These are phyloP conservation scores for Macroventuria anomochaeta DNA, from an alignment of 2,329 filamentous ascomycete genomes.

Conservation along the genomic window DNA sequence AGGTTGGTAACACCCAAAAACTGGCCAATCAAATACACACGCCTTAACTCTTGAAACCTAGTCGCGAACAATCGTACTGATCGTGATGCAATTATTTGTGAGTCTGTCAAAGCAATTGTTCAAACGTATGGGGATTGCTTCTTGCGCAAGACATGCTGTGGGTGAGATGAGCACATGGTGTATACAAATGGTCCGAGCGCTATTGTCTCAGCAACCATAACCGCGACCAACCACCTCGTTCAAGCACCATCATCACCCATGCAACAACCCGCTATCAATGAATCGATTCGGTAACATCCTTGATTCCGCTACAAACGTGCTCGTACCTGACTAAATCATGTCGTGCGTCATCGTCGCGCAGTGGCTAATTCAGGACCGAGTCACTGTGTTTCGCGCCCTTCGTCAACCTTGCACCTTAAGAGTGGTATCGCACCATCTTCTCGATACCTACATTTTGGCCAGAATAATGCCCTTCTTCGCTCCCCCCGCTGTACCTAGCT, in stretches of 20 bases:
- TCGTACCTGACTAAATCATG: slow-evolving; percentile 12
- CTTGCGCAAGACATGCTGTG: not conserved
- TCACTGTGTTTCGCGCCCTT: slow-evolving; percentile 3
- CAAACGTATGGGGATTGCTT: not conserved
- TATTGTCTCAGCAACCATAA: not conserved
- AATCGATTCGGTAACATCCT: not conserved
- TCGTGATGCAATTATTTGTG: slow-evolving; percentile 2
- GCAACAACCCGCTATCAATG: slow-evolving; percentile 7
- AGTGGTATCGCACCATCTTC: not conserved
- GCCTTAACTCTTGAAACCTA: not conserved
- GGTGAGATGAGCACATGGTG: not conserved
- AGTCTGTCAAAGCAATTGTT: not conserved
- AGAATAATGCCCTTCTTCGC: slow-evolving; percentile 4
- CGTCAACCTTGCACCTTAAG: slow-evolving; percentile 3
- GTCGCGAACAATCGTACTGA: not conserved
- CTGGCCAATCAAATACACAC: slow-evolving; percentile 1
- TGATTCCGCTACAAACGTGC: slow-evolving; percentile 1
- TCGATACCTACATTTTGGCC: slow-evolving; percentile 15
- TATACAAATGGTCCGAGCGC: not conserved
- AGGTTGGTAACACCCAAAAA: slow-evolving; percentile 11
- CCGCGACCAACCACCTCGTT: slow-evolving; percentile 6
- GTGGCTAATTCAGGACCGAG: slow-evolving; percentile 10
- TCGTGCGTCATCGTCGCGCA: slow-evolving; percentile 12
- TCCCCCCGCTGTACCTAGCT: slow-evolving; percentile 15
- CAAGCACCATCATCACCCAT: slow-evolving; percentile 3